A percentile compares a stretch with the other conserved stretches of the same genome.
phyloP scores from a whole-genome alignment of 371 early-diverging fungal species.

The Blastocladiella emersonii region DNA sequence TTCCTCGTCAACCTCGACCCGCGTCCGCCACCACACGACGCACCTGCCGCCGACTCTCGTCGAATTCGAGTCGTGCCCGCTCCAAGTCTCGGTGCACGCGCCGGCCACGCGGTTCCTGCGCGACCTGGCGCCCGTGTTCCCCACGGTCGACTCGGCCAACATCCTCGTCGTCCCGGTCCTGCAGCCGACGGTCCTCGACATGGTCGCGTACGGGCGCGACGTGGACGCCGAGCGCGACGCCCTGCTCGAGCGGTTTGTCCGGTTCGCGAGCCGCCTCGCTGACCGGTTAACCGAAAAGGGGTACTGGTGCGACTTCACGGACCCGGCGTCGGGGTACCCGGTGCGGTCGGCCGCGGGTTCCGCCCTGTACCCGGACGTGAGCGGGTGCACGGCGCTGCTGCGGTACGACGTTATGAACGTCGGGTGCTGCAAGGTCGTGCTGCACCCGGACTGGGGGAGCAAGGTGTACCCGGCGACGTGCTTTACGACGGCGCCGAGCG shows the following conservation, averaged over 20 bases:
- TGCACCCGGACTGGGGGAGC: constrained; percentile 78
- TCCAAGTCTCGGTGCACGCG: constrained; percentile 36
- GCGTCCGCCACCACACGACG: too few species aligned
- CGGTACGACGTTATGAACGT: constrained; percentile 56
- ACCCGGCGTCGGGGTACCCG: constrained; percentile 85
- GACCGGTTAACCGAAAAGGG: constrained; percentile 36
- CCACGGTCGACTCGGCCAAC: constrained; percentile 23
- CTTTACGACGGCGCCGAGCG: constrained; percentile 65
- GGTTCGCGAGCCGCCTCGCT: constrained; percentile 49
- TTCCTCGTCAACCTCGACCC: too few species aligned
- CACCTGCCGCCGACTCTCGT: neutral
- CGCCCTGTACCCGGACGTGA: constrained; percentile 74
- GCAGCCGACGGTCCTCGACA: constrained; percentile 52
- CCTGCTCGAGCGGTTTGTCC: constrained; percentile 58
- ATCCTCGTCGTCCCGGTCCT: constrained; percentile 63
- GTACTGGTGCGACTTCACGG: constrained; percentile 80
- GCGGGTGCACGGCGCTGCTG: constrained; percentile 54
- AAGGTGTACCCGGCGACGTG: constrained; percentile 72
- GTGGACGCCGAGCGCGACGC: constrained; percentile 65
- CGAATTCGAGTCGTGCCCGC: neutral
- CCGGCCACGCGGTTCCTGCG: constrained; percentile 34
- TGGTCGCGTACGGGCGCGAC: constrained; percentile 52
- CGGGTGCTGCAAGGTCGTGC: constrained; percentile 67
- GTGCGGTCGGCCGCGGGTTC: constrained; percentile 49
- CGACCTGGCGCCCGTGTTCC: constrained; percentile 44